These are phyloP conservation scores for Urtica urens DNA, from an alignment of 306 rosid genomes.

Conservation along the genomic window DNA sequence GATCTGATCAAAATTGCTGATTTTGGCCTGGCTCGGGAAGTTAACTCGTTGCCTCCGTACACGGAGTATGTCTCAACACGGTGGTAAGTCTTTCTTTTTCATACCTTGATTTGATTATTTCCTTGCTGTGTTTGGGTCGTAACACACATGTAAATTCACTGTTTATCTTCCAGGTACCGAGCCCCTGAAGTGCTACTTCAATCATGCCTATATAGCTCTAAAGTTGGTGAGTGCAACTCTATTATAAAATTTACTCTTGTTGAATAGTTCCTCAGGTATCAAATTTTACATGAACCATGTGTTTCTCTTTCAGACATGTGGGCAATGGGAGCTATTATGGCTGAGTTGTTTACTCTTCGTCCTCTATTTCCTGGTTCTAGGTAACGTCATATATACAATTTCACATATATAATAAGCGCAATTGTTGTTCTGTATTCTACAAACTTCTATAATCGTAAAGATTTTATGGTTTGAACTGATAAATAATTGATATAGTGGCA, in stretches of 20 bases:
- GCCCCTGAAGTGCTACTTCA: conserved; percentile 99
- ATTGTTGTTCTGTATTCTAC: not conserved
- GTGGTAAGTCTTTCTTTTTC: conserved; percentile 40
- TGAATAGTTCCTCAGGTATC: not conserved
- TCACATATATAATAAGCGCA: not conserved
- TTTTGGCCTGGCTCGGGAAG: conserved; percentile 95
- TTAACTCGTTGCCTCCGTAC: conserved; percentile 75
- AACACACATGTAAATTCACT: not conserved
- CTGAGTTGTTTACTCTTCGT: conserved; percentile 81
- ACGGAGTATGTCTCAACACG: conserved; percentile 94
- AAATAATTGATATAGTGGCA: not conserved
- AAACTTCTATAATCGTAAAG: not conserved
- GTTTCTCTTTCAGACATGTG: conserved; percentile 60
- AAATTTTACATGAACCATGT: not conserved
- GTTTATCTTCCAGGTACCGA: conserved; percentile 55
- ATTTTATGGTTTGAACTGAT: not conserved
- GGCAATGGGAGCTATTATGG: conserved; percentile 99
- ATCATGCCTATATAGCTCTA: conserved; percentile 62
- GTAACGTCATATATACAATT: conserved; percentile 27
- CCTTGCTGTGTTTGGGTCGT: not conserved
- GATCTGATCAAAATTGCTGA: conserved; percentile 81
- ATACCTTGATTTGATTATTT: not conserved
- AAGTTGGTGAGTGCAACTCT: conserved; percentile 64
- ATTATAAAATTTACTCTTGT: not conserved
- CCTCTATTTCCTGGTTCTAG: conserved; percentile 91